Base-by-base conservation (phyloP, 2,329 filamentous ascomycete genomes). In the Colletotrichum aenigma region DNA sequence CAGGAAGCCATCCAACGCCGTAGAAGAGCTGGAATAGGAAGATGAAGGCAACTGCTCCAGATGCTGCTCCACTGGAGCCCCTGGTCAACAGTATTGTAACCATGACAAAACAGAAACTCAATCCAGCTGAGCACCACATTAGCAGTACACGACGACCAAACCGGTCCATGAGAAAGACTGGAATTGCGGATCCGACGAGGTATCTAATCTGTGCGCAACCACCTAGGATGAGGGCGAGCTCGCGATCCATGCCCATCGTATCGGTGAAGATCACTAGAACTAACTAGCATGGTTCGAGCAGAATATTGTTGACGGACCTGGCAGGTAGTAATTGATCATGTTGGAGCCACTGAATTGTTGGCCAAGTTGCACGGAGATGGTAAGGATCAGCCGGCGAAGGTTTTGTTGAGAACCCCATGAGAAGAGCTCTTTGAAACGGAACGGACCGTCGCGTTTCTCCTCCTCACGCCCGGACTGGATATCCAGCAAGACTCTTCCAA, bases 161-260 rank as follows among this genome's bases (percentile, higher is more conserved):
- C 2, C 83, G 79, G 71, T 87, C 86, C 80, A 87, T 83, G 9
- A 85, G 79, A 64, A 84, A 83, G 5, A 87, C 79, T 0, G 86
- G 85, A 68, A 87, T 86, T 3, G 83, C 80, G 0, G 83, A 85
- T 9, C 84, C 85, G 16, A 85, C 81, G 10, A 87, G 79, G 70
- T 86, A 88, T 0, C 82, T 84, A 62, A 82, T 81, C 26, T 83
- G 83, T 34, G 82, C 84, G 67, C 81, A 85, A 5, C 90, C 89
- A 26, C 88, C 89, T 2, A 91, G 82, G 7, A 91, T 85, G 52
- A 91, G 81, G 36, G 89, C 88, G 38, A 91, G 81, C n/a, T 89
- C 85, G 16, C 36, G 36, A 18, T 38, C 4, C 36, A 38, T 38
- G 36, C 36, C 36, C 36, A 38, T 38, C 16, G 36, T 38, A 38